These are phyloP conservation scores for Incumbomyces lentus DNA, from an alignment of 2,329 filamentous ascomycete genomes.

Conservation along the genomic window DNA sequence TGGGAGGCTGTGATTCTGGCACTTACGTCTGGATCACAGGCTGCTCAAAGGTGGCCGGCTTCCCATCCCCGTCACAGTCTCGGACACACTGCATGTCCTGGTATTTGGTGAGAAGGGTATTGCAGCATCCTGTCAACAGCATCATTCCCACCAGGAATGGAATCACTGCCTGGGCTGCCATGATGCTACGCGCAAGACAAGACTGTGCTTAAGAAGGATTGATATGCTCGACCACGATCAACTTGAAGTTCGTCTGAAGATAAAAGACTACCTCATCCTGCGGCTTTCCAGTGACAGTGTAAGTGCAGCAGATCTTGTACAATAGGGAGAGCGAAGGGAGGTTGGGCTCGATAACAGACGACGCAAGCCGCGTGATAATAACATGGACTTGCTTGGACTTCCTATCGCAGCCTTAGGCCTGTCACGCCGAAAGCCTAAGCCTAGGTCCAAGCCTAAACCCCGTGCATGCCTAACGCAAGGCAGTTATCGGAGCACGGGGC, in stretches of 20 bases:
- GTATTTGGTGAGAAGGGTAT: slow-evolving; percentile 92
- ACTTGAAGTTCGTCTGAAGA: not conserved
- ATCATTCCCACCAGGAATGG: slow-evolving; percentile 91
- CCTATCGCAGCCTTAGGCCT: no score
- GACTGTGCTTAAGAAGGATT: not conserved
- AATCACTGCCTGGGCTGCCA: slow-evolving; percentile 54
- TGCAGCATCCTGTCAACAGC: slow-evolving; percentile 90
- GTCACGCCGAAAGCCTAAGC: no score
- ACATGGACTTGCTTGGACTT: no score
- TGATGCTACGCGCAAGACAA: not conserved
- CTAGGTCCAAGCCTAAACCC: no score
- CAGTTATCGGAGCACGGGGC: no score
- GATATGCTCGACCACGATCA: not conserved
- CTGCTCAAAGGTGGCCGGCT: slow-evolving; percentile 73
- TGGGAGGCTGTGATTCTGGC: not conserved
- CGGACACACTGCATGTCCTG: slow-evolving; percentile 92
- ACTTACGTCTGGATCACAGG: slow-evolving; percentile 78
- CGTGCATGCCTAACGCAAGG: no score
- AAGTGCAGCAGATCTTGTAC: no score
- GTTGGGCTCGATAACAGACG: no score
- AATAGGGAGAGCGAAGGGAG: no score
- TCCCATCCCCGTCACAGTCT: slow-evolving; percentile 64
- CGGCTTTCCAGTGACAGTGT: no score
- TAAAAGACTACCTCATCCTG: not conserved
- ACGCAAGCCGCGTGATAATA: no score